Percentiles rank a stretch among this genome's conserved stretches.
Conservation (phyloP, 352 stramenopile genomes). For the Globisporangium middletonii region DNA sequence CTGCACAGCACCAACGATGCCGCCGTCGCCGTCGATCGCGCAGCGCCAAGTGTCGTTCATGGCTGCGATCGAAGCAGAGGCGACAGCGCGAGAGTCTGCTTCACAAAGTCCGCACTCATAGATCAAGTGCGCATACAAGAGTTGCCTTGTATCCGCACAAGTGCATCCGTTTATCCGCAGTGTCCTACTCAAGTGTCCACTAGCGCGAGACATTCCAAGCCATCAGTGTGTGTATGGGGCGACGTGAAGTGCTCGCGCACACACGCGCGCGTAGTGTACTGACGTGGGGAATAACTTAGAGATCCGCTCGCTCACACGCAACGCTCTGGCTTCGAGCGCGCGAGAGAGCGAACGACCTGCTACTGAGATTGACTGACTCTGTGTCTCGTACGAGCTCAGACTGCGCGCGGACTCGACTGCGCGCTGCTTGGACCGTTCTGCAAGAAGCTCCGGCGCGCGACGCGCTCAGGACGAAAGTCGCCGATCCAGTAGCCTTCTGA, state of each 20-base stretch:
- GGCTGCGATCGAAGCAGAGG: constrained; percentile 46
- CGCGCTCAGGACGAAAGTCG: constrained; percentile 50
- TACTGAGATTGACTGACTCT: no score
- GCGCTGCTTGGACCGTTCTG: constrained; percentile 10
- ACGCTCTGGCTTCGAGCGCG: no score
- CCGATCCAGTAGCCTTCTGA: constrained; percentile 79
- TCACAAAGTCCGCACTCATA: not conserved
- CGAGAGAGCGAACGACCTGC: no score
- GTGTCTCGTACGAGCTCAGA: not conserved
- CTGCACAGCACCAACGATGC: no score
- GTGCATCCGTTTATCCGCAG: no score
- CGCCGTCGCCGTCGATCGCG: constrained; percentile 19
- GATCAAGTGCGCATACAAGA: no score
- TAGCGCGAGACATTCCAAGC: constrained; percentile 2
- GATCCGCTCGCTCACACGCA: no score
- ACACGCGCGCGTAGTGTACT: no score
- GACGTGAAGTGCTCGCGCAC: no score
- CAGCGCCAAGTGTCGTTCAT: constrained; percentile 43
- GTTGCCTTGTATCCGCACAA: no score
- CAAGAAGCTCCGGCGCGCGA: constrained; percentile 19
- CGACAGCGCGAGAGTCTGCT: not conserved
- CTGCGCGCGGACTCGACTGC: constrained; percentile 1
- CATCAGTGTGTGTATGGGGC: no score
- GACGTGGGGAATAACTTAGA: no score
- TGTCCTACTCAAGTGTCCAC: not conserved